A percentile compares a stretch with the other conserved stretches of the same genome.
These are phyloP conservation scores for Claviceps quebecensis DNA, from an alignment of 2,329 filamentous ascomycete species.

Conservation along the genomic window DNA sequence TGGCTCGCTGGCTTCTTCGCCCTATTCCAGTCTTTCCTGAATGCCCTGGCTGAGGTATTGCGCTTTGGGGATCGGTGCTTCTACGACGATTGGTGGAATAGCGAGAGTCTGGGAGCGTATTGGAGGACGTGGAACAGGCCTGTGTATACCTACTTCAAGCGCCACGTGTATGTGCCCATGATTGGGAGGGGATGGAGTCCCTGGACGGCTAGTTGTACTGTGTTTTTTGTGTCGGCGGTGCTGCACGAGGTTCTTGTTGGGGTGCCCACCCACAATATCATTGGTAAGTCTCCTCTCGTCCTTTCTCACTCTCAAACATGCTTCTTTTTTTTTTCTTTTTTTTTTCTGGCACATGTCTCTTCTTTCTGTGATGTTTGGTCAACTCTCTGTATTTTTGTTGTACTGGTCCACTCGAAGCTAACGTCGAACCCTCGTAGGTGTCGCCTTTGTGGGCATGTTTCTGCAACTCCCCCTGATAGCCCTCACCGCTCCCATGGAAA, in stretches of 20 bases:
- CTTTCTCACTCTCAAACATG: not conserved
- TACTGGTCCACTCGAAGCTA: not conserved
- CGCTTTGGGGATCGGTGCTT: conserved; percentile 87
- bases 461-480: conserved; percentile 79
- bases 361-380: not conserved
- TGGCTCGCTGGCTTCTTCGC: conserved; percentile 98
- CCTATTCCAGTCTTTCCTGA: conserved; percentile 83
- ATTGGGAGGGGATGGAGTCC: conserved; percentile 70
- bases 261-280: conserved; percentile 85
- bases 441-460: conserved; percentile 91
- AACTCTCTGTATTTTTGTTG: not conserved
- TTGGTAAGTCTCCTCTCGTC: conserved; percentile 42
- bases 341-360: no score
- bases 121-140: conserved; percentile 98
- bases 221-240: conserved; percentile 79
- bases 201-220: conserved; percentile 55
- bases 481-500: conserved; percentile 66
- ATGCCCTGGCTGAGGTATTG: conserved; percentile 80
- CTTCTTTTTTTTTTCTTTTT: no score
- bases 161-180: conserved; percentile 83
- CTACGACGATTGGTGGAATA: conserved; percentile 98
- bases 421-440: conserved; percentile 36
- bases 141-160: conserved; percentile 90
- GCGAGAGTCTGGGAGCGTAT: conserved; percentile 69
- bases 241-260: conserved; percentile 89